These are phyloP conservation scores for Lentinus tigrinus DNA, from an alignment of 768 basidiomycete species.

Conservation along the genomic window DNA sequence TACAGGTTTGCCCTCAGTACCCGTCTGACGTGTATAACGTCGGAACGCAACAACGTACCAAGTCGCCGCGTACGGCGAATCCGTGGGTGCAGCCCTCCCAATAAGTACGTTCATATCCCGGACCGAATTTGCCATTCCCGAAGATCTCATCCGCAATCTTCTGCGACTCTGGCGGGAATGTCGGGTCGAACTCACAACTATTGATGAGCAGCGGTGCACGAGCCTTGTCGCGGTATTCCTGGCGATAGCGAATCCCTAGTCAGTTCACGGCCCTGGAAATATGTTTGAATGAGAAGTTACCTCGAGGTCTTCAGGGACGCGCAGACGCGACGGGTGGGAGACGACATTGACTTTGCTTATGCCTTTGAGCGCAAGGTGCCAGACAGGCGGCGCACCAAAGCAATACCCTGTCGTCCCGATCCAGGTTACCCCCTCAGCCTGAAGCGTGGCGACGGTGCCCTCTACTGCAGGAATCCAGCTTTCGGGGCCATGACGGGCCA, in stretches of 20 bases:
- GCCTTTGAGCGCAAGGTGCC: constrained; percentile 45
- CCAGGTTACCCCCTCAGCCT: constrained; percentile 35
- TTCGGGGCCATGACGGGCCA: constrained; percentile 31
- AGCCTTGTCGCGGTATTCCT: constrained; percentile 34
- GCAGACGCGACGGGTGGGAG: constrained; percentile 47
- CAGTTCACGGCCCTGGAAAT: not conserved
- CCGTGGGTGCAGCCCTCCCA: constrained; percentile 30
- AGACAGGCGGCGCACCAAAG: constrained; percentile 43
- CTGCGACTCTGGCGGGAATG: constrained; percentile 35
- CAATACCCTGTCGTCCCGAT: constrained; percentile 45
- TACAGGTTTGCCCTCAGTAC: not conserved
- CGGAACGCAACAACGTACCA: constrained; percentile 14
- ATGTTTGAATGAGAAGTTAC: no score
- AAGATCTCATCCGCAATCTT: constrained; percentile 37
- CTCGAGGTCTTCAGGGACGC: constrained; percentile 39
- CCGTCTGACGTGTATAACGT: not conserved
- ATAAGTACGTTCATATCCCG: constrained; percentile 36
- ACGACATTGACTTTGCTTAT: constrained; percentile 38
- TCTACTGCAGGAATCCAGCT: constrained; percentile 36
- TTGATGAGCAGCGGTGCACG: constrained; percentile 44
- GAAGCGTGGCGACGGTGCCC: constrained; percentile 37
- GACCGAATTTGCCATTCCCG: constrained; percentile 34
- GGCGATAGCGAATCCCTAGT: not conserved
- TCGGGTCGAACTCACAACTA: constrained; percentile 34
- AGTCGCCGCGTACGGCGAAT: constrained; percentile 41